Evolutionary conservation across 345 rosid species (phyloP), one percentile per base, ranked within the genome.

Genomic region (Diplotaxis tenuifolia): DNA sequence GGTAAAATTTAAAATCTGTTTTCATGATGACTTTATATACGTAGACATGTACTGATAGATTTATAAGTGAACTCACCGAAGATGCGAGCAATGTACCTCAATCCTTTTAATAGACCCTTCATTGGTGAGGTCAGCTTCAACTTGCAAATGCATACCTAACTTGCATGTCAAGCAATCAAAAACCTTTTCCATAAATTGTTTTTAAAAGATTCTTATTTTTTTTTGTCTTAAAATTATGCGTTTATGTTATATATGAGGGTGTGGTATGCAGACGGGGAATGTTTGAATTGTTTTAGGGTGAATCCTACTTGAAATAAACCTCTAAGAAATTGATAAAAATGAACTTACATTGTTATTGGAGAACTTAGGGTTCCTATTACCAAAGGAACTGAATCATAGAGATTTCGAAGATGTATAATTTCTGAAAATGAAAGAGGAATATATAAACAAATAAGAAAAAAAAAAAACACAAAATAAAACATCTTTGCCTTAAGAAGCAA

Each of bases 341-440:
- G 55, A 47, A 49, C 80, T 76, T 65, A 76, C 76, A 76, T 45
- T 76, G 56, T 71, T 31, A 12, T 58, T n/a, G 47, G 72, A 47
- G 72, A 9, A 19, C 36, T 57, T 70, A 16, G 34, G 65, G 25
- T 32, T 60, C 75, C 58, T 70, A 45, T 70, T 58, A 47, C 49
- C 62, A 62, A 69, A 55, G 29, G 47, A 75, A 55, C 1, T 0
- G 53, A 63, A 28, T 70, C 74, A 31, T 70, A 63, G 10, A 63
- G 61, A 76, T 69, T 22, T 15, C 27, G 67, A 76, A 57, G 4
- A 65, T 61, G 23, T 58, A 49, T 3, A 47, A 54, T 58, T 58
- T 60, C 75, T 76, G 68, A 34, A 49, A 23, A 49, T 18, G 31
- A 14, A n/a, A 57, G 32, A 57, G n/a, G 19, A 70, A 62, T 3